Conservation (phyloP, 805 yeast genomes). For the Wickerhamomyces mucosus region DNA sequence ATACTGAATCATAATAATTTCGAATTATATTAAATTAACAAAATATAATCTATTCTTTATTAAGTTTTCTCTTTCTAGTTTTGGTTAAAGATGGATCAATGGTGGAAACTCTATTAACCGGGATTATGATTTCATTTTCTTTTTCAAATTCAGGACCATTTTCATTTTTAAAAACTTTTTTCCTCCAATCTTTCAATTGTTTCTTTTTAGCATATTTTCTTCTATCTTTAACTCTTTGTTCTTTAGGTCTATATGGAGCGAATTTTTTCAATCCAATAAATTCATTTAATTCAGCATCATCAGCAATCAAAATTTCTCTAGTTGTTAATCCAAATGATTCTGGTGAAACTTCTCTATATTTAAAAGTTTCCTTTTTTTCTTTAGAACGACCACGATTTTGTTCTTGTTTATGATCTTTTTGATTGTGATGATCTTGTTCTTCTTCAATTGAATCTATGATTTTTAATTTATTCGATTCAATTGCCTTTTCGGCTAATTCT, state of each 20-base stretch:
- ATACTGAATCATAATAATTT: no score
- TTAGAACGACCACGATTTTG: constrained; percentile 38
- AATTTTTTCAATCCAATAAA: constrained; percentile 84
- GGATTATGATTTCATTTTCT: constrained; percentile 19
- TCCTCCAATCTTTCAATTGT: constrained; percentile 84
- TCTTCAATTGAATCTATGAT: constrained; percentile 62
- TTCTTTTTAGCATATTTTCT: constrained; percentile 77
- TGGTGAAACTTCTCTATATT: constrained; percentile 91
- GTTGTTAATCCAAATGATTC: constrained; percentile 82
- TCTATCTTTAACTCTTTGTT: constrained; percentile 63
- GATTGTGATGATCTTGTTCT: constrained; percentile 43
- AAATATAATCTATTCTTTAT: constrained; percentile 2
- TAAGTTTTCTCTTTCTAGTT: constrained; percentile 4
- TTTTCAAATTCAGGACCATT: constrained; percentile 30
- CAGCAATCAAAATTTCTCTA: constrained; percentile 83
- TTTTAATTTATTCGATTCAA: constrained; percentile 61
- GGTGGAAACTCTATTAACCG: constrained; percentile 7
- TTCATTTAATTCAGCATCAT: constrained; percentile 75
- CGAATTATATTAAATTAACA: no score
- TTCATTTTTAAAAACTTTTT: constrained; percentile 61
- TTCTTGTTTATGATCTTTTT: no score
- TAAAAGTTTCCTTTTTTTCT: constrained; percentile 45
- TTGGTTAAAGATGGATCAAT: constrained; percentile 1
- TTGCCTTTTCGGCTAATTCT: constrained; percentile 65
- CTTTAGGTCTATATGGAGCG: constrained; percentile 84